These are phyloP conservation scores for Elaphomyces granulatus DNA, from an alignment of 495 filamentous ascomycete genomes.

Conservation along the genomic window DNA sequence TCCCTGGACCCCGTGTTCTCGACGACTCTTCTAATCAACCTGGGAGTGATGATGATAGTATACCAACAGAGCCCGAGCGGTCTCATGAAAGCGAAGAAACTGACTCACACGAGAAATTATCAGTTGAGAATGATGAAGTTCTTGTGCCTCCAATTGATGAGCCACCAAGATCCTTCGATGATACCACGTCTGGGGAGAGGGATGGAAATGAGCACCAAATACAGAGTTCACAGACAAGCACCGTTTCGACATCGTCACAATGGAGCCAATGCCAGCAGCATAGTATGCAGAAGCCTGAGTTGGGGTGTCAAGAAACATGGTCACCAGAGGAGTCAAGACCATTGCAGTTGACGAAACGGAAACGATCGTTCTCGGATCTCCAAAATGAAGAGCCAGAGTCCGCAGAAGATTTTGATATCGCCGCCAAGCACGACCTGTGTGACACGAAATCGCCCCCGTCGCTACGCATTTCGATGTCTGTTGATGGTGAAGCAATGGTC, in stretches of 20 bases:
- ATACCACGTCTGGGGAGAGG: background rate
- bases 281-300: background rate
- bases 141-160: background rate
- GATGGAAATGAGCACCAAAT: background rate
- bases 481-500: constrained; percentile 74
- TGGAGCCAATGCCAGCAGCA: background rate
- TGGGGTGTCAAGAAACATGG: constrained; percentile 6
- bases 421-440: constrained; percentile 9
- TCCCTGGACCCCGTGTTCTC: constrained; percentile 37
- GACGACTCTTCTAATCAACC: background rate
- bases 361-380: constrained; percentile 24
- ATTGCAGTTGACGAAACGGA: constrained; percentile 22
- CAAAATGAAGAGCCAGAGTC: constrained; percentile 7
- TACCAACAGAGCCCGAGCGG: background rate
- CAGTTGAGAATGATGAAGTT: background rate
- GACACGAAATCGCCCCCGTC: constrained; percentile 30
- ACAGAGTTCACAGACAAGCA: background rate
- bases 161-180: background rate
- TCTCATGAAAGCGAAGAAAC: too few species aligned
- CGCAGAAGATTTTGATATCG: constrained; percentile 3
- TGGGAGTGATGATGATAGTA: background rate
- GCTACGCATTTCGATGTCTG: constrained; percentile 50
- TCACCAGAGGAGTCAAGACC: constrained; percentile 12
- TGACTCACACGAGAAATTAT: background rate
- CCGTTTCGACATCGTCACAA: background rate